These are phyloP conservation scores for Erythrophleum ivorense DNA, from an alignment of 331 rosid genomes.

Conservation along the genomic window DNA sequence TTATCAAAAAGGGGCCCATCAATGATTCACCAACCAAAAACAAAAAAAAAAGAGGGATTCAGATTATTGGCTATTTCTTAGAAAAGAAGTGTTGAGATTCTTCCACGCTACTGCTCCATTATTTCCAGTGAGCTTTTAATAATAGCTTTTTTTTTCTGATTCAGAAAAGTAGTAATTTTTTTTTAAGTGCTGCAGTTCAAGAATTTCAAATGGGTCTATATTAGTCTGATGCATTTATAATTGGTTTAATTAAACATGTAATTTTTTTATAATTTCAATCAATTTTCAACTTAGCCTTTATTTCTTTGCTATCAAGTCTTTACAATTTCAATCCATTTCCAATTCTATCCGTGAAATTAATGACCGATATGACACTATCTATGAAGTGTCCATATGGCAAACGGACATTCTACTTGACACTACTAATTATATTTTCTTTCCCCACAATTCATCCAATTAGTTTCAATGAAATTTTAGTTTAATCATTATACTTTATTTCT, in stretches of 20 bases:
- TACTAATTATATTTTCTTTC: neutral
- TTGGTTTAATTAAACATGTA: neutral
- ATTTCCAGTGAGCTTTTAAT: neutral
- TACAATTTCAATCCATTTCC: neutral
- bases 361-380: neutral
- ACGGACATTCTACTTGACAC: neutral
- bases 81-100: neutral
- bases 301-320: neutral
- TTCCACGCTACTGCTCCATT: neutral
- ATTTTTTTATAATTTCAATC: neutral
- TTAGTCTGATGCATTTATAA: neutral
- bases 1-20: neutral
- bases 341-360: neutral
- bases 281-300: neutral
- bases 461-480: neutral
- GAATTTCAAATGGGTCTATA: no score
- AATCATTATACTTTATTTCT: neutral
- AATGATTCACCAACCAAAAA: neutral
- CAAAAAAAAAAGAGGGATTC: neutral
- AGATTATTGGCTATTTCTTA: neutral
- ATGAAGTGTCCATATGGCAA: neutral
- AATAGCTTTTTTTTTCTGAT: no score
- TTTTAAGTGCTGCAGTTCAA: neutral
- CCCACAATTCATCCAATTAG: neutral
- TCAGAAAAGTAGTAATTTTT: neutral